Evolutionary conservation across 2,329 filamentous ascomycete species (phyloP).

Genomic region (Pezicula neosporulosa): DNA sequence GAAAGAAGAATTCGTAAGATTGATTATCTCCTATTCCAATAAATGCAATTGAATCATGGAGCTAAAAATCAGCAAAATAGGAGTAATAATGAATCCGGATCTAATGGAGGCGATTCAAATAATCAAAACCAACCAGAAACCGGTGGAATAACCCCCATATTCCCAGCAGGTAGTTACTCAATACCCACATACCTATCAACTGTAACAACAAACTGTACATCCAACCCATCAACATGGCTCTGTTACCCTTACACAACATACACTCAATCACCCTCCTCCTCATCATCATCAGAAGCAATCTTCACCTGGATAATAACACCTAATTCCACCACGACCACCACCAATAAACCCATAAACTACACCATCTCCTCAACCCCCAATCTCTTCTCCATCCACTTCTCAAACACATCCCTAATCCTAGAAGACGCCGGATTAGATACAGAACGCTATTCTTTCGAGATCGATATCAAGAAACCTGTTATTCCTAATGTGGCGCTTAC

Average conservation of each 20-base stretch:
- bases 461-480: constrained; percentile 48
- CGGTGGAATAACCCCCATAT: constrained; percentile 27
- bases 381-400: constrained; percentile 53
- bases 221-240: constrained; percentile 54
- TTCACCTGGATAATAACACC: constrained; percentile 60
- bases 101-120: constrained; percentile 13
- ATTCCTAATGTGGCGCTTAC: constrained; percentile 43
- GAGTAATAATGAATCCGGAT: not conserved
- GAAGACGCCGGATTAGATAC: constrained; percentile 41
- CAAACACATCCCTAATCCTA: constrained; percentile 45
- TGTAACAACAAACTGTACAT: constrained; percentile 52
- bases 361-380: constrained; percentile 53
- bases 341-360: constrained; percentile 29
- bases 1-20: constrained; percentile 10
- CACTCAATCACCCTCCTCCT: constrained; percentile 34
- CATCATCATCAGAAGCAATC: constrained; percentile 39
- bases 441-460: constrained; percentile 57
- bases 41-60: not conserved
- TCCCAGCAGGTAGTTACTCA: constrained; percentile 61
- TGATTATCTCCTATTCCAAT: no score
- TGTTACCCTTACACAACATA: constrained; percentile 58
- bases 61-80: constrained; percentile 4
- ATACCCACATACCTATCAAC: constrained; percentile 55
- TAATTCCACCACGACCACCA: constrained; percentile 24
- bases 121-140: constrained; percentile 8